phyloP scores from a whole-genome alignment of 805 yeast genomes.

The Nakazawaea holstii region DNA sequence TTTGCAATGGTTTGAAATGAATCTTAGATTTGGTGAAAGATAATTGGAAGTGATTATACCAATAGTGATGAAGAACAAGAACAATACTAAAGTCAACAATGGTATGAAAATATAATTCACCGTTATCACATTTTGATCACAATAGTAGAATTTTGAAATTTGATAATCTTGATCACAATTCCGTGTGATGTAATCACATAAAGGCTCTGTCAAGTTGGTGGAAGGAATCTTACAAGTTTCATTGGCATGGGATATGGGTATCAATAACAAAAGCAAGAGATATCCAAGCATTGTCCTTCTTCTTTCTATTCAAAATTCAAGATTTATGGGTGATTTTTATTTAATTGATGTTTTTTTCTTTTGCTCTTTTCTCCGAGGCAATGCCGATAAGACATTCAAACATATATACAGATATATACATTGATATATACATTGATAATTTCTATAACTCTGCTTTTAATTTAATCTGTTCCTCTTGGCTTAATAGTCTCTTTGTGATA shows the following conservation, averaged over 20 bases:
- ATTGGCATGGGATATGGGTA: background rate
- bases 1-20: conserved; percentile 54
- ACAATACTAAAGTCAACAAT: conserved; percentile 13
- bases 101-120: conserved; percentile 4
- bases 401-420: background rate
- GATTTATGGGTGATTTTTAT: no score
- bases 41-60: conserved; percentile 81
- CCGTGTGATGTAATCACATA: conserved; percentile 1
- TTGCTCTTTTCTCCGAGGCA: background rate
- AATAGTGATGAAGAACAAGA: conserved; percentile 51
- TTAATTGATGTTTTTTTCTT: background rate
- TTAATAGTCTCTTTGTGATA: conserved; percentile 51
- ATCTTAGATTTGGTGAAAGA: conserved; percentile 71
- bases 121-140: background rate
- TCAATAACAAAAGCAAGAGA: background rate
- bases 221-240: background rate
- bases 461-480: conserved; percentile 23
- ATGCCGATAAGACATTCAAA: background rate
- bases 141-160: conserved; percentile 2
- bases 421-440: no score
- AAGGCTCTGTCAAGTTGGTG: background rate
- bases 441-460: conserved; percentile 23
- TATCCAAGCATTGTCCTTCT: background rate
- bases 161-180: conserved; percentile 1
- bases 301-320: background rate